Evolutionary conservation across 129 eudicot genomes (phyloP), one percentile per base, ranked within the genome.

Genomic region (Flaveria ramosissima): DNA sequence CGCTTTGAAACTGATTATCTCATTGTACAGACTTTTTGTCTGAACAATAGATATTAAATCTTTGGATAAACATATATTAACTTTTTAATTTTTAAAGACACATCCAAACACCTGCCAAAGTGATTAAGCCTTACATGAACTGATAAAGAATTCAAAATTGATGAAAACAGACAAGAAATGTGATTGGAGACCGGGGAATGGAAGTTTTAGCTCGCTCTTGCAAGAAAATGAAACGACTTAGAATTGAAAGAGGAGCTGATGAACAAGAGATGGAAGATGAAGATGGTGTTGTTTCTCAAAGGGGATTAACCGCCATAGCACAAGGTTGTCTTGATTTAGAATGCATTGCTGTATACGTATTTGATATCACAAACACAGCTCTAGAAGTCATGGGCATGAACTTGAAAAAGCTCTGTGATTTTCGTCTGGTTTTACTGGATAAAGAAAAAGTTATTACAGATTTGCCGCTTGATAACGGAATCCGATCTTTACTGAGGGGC

Each of bases 381-480:
- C 84, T 93, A 61, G 97, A 86, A 57, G 72, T 74, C 41, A 76
- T 90, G 48, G 98, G 97, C 23, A 78, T 77, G 61, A 71, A 88
- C 85, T 71, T 86, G 80, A 86, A 82, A 62, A 90, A 88, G 20
- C 95, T 93, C 17, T 19, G 68, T 17, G 97, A 90, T 83, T 93
- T 93, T 63, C 95, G 97, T 19, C 13, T 93, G 50, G 98, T 88
- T 51, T 81, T 93, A 65, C 92, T 93, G 41, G 97, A 85, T 65
- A 78, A 84, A 36, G 89, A 90, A 78, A 87, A 83, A 36, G 70
- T 17, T 32, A 82, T 90, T 39, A 82, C 92, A 3, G 98, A 93
- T 71, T 71, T 93, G 26, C 97, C 98, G 17, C 91, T 90, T 16
- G 98, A 93, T 77, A 83, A 85, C 16, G 98, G 98, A 67, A 91